These are phyloP conservation scores for Colletotrichum spaethianum DNA, from an alignment of 2,329 filamentous ascomycete genomes.

Conservation along the genomic window DNA sequence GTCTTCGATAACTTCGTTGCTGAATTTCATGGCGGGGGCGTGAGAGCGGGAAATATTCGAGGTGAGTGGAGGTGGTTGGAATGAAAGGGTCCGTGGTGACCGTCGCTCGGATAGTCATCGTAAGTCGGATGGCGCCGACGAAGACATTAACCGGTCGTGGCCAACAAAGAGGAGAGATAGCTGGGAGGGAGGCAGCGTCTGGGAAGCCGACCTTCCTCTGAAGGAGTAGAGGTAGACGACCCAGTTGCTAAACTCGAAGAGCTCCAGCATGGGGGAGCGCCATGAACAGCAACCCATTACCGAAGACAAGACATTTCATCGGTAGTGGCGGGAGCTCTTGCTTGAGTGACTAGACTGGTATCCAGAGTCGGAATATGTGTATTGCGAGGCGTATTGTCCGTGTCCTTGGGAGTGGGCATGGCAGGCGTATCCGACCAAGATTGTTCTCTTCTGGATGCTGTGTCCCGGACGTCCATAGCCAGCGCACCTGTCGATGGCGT, in stretches of 20 bases:
- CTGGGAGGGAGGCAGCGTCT: constrained; percentile 59
- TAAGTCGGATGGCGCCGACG: constrained; percentile 51
- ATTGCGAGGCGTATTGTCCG: constrained; percentile 55
- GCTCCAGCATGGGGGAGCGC: constrained; percentile 56
- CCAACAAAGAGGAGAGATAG: constrained; percentile 65
- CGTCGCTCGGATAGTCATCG: constrained; percentile 23
- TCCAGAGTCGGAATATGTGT: constrained; percentile 38
- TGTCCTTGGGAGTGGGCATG: background rate
- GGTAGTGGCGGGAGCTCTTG: constrained; percentile 58
- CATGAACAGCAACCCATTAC: constrained; percentile 60
- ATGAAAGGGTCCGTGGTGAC: constrained; percentile 9
- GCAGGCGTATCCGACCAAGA: constrained; percentile 11
- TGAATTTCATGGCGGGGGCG: constrained; percentile 40
- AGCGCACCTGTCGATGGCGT: constrained; percentile 6
- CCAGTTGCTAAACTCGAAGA: constrained; percentile 63
- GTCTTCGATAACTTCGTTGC: constrained; percentile 51
- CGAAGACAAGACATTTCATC: constrained; percentile 70
- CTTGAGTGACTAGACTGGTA: constrained; percentile 54
- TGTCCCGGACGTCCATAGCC: constrained; percentile 1
- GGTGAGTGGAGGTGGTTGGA: constrained; percentile 19
- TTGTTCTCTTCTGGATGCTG: constrained; percentile 1
- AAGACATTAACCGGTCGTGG: constrained; percentile 58
- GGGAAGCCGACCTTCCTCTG: constrained; percentile 51
- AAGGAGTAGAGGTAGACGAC: constrained; percentile 65
- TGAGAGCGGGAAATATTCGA: constrained; percentile 17